Evolutionary conservation across 345 rosid genomes (phyloP), one percentile per base, ranked within the genome.

Genomic region (Corchorus capsularis): DNA sequence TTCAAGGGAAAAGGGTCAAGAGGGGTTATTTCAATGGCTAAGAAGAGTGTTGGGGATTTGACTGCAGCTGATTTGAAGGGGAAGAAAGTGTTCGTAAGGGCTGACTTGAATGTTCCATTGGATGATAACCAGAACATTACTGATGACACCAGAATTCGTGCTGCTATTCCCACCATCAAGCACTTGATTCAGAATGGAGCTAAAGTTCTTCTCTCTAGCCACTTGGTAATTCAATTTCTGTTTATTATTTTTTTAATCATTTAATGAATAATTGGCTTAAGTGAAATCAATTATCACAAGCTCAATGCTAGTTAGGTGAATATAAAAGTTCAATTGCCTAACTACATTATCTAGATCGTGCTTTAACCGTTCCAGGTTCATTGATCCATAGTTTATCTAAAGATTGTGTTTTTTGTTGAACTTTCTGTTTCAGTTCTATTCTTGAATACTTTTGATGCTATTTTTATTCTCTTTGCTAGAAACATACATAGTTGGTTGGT

Each of bases 121-220:
- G 98, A 96, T 57, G 97, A 93, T 55, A 91, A 79, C 88, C 94
- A 89, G 83, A 93, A 92, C 72, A 93, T 96, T 81, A 92, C 97
- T 11, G 99, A 96, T 77, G 99, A 96, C 72, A 96, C 99, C 43
- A 92, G 98, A 82, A 73, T 96, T 52, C 87, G 98, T 37, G 98
- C 98, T 32, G 99, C 99, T 49, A 39, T 96, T 57, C 99, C 99
- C n/a, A 93, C 99, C 37, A 93, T 96, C 85, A 93, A 96, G 91
- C 87, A 93, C 79, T 85, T 96, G 92, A 93, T 89, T 67, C 78
- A 77, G 14, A 92, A 93, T 46, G 98, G 98, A 32, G 96, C 99
- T 77, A 93, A 88, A 83, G 98, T 96, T 82, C 84, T 96, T 80
- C 99, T 96, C 72, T 96, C 97, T 66, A 96, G 95, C 78, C 99